phyloP scores from a whole-genome alignment of 192 early-diverging fungal genomes.

The Lobulomyces angularis region DNA sequence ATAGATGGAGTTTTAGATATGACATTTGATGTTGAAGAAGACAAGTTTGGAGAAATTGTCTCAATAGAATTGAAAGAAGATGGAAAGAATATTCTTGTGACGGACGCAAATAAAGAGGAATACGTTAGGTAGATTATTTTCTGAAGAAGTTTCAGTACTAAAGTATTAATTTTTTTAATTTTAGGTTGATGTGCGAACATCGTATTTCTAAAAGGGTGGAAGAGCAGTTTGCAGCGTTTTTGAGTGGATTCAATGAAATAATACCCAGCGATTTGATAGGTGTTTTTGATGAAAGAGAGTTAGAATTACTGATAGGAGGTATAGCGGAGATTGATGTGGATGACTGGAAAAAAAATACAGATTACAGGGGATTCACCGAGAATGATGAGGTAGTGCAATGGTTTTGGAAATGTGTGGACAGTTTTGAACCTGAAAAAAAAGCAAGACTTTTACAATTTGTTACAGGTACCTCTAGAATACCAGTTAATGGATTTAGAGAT shows the following conservation, averaged over 20 bases:
- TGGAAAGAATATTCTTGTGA: constrained; percentile 85
- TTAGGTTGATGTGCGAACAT: constrained; percentile 68
- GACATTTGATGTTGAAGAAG: constrained; percentile 88
- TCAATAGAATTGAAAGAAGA: constrained; percentile 79
- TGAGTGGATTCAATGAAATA: constrained; percentile 86
- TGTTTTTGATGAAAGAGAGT: constrained; percentile 95
- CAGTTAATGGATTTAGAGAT: constrained; percentile 98
- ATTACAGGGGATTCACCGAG: constrained; percentile 96
- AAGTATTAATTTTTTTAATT: background rate
- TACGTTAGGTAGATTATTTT: constrained; percentile 59
- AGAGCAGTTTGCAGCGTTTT: constrained; percentile 93
- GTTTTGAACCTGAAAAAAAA: constrained; percentile 88
- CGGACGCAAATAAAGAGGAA: constrained; percentile 92
- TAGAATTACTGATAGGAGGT: constrained; percentile 93
- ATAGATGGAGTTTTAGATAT: constrained; percentile 75
- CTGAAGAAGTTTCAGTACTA: background rate
- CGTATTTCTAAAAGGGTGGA: constrained; percentile 79
- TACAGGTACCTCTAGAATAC: constrained; percentile 93
- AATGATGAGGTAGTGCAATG: constrained; percentile 86
- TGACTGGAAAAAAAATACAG: constrained; percentile 98
- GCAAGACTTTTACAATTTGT: constrained; percentile 92
- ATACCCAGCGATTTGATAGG: constrained; percentile 89
- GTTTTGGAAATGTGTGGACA: constrained; percentile 89
- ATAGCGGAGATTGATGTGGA: constrained; percentile 92
- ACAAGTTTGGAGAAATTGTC: constrained; percentile 79